Evolutionary conservation across 148 eudicot species (phyloP).

Genomic region (Spergularia bocconei): DNA sequence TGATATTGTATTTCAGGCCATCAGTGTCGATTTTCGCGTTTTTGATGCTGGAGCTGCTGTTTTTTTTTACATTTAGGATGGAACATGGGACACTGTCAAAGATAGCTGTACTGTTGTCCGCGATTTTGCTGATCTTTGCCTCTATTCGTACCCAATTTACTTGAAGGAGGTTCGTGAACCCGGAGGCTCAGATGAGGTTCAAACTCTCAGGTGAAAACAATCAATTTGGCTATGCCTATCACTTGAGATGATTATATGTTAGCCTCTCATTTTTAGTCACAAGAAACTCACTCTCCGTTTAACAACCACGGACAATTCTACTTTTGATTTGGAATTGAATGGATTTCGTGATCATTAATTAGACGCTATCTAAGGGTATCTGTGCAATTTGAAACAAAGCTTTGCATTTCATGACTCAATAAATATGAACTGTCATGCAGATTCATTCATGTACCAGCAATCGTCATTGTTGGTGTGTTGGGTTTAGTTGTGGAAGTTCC

Average conservation of each 20-base stretch:
- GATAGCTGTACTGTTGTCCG: constrained; percentile 87
- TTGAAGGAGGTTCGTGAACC: constrained; percentile 72
- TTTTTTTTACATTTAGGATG: constrained; percentile 53
- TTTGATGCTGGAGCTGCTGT: constrained; percentile 14
- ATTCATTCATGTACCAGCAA: constrained; percentile 80
- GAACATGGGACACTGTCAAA: constrained; percentile 80
- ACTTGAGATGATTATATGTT: not conserved
- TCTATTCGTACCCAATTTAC: constrained; percentile 73
- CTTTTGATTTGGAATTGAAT: not conserved
- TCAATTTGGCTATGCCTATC: not conserved
- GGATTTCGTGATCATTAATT: not conserved
- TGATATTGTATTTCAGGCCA: not conserved
- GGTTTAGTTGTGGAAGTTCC: constrained; percentile 82
- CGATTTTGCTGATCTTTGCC: constrained; percentile 83
- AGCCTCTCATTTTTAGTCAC: not conserved
- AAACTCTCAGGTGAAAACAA: constrained; percentile 60
- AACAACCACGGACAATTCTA: not conserved
- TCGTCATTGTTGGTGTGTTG: constrained; percentile 69
- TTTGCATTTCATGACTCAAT: constrained; percentile 8
- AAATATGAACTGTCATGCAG: constrained; percentile 37
- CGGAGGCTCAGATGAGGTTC: constrained; percentile 46
- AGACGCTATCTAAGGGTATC: not conserved
- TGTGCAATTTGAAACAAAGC: not conserved
- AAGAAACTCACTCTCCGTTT: not conserved
- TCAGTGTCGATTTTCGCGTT: not conserved